Evolutionary conservation across 306 rosid species (phyloP), one percentile per base, ranked within the genome.

Genomic region (Prunus mume): DNA sequence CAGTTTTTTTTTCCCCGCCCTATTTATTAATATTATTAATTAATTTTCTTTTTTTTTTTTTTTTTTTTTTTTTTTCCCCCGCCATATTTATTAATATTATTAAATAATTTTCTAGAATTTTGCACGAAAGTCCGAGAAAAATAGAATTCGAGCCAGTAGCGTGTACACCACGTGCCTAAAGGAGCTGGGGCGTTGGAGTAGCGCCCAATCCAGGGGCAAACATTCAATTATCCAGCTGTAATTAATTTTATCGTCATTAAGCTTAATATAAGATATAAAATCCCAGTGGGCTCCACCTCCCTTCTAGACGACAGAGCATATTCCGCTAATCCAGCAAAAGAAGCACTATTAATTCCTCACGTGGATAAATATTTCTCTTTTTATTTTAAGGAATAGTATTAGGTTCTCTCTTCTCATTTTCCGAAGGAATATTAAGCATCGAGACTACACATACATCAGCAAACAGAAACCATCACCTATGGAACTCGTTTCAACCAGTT

Each of bases 231-330:
- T 34, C 41, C 43, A 70, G 46, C 43, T 50, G 52, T 68, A 27
- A 34, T 34, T 14, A 20, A 43, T 19, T 72, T 68, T 25, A 50
- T 15, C 9, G 65, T 50, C 32, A 17, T 49, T 46, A 25, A 68
- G 55, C 28, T 20, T n/a, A 77, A 73, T 69, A 56, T 47, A 38
- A 3, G 24, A 34, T 52, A 72, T 74, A 55, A 73, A 75, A 75
- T 41, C 71, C 27, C 11, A 10, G 45, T 67, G 68, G 74, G 73
- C 25, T 25, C 78, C 78, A 55, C 17, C 2, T 30, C 20, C 3
- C 25, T 15, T 50, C 2, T 10, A 2, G 25, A 19, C n/a, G 25
- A 38, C 17, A 15, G 49, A 5, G n/a, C 9, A 43, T 9, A 32
- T 19, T 65, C 71, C 51, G 20, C 51, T n/a, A 45, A 43, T 68